A percentile compares a stretch with the other conserved stretches of the same genome.
These are phyloP conservation scores for Vaccinium myrtillus DNA, from an alignment of 148 eudicot species.

Conservation along the genomic window DNA sequence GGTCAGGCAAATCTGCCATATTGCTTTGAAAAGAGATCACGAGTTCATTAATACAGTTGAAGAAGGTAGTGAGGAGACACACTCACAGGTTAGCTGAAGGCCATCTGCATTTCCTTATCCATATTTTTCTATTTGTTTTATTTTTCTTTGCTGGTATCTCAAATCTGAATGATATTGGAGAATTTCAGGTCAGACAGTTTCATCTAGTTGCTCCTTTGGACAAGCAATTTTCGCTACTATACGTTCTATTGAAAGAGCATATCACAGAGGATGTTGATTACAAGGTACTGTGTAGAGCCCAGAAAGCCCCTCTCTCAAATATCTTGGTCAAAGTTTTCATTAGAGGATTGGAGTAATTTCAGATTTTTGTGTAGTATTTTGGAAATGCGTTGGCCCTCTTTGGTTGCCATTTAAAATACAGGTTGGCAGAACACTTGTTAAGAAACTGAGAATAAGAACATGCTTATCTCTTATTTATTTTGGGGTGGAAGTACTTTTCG, in stretches of 20 bases:
- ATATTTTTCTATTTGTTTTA: neutral
- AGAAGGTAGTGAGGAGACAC: constrained; percentile 87
- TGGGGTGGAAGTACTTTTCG: neutral
- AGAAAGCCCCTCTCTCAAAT: neutral
- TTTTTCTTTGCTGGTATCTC: neutral
- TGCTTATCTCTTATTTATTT: too few species aligned
- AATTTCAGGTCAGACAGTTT: constrained; percentile 76
- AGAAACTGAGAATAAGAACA: neutral
- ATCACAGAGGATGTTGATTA: constrained; percentile 83
- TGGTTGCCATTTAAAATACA: neutral
- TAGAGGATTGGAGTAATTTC: neutral
- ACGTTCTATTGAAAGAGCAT: constrained; percentile 73
- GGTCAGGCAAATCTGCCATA: constrained; percentile 84
- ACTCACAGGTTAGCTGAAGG: constrained; percentile 61
- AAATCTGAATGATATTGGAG: constrained; percentile 9
- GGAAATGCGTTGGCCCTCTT: neutral
- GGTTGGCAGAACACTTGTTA: neutral
- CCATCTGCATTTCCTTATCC: neutral
- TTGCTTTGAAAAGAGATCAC: constrained; percentile 89
- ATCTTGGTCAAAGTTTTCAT: neutral
- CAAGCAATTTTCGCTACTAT: constrained; percentile 71
- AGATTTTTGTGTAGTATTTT: constrained; percentile 4
- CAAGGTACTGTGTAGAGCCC: constrained; percentile 46
- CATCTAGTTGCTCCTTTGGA: constrained; percentile 86
- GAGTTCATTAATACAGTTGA: constrained; percentile 72